phyloP scores from a whole-genome alignment of 2,329 filamentous ascomycete species.

The Dactylonectria macrodidyma region DNA sequence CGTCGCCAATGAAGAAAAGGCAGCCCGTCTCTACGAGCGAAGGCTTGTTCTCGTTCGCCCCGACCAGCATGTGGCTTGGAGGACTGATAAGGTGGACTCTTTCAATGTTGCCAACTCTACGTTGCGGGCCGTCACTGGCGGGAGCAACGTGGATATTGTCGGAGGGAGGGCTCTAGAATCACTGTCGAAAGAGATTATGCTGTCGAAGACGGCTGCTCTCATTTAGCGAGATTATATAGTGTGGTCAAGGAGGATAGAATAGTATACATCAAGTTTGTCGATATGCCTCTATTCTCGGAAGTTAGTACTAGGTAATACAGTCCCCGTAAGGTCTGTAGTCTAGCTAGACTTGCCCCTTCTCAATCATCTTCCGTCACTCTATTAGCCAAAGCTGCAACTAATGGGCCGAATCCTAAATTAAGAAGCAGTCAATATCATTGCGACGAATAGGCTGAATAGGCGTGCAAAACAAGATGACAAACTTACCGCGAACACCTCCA shows the following conservation, averaged over 20 bases:
- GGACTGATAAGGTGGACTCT: neutral
- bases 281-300: too few species aligned
- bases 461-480: neutral
- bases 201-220: neutral
- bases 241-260: too few species aligned
- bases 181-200: neutral
- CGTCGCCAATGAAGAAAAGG: neutral
- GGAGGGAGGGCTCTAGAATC: neutral
- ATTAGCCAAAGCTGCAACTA: too few species aligned
- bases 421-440: too few species aligned
- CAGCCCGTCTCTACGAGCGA: neutral
- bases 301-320: too few species aligned
- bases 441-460: too few species aligned
- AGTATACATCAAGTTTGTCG: too few species aligned
- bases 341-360: too few species aligned
- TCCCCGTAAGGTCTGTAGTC: too few species aligned
- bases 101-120: neutral
- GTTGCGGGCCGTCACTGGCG: neutral
- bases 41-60: neutral
- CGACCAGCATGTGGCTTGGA: constrained; percentile 5
- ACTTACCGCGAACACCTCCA: neutral
- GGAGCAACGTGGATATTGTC: neutral
- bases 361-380: too few species aligned
- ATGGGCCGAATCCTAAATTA: too few species aligned
- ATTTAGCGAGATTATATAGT: neutral